Evolutionary conservation across 495 filamentous ascomycete species (phyloP).

Genomic region (Neurospora cerealis): DNA sequence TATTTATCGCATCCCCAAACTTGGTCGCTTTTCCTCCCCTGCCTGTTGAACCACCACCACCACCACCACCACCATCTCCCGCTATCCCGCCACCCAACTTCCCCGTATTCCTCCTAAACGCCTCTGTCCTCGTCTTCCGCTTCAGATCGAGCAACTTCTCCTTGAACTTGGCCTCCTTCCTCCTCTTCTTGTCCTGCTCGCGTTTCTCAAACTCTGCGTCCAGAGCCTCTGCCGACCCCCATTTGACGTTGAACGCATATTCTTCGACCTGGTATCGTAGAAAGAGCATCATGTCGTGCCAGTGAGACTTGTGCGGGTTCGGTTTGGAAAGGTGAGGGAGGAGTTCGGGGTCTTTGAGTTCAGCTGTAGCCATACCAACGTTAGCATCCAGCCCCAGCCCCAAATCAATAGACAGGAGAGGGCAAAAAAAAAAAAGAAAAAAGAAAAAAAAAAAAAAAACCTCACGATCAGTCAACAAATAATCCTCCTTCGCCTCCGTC

Average conservation of each 20-base stretch:
- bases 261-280: conserved; percentile 89
- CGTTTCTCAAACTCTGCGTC: conserved; percentile 84
- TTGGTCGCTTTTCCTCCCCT: conserved; percentile 42
- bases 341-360: conserved; percentile 74
- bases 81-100: conserved; percentile 28
- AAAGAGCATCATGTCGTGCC: conserved; percentile 98
- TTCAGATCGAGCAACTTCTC: conserved; percentile 80
- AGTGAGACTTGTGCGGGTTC: conserved; percentile 90
- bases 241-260: conserved; percentile 73
- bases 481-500: conserved; percentile 92
- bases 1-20: conserved; percentile 68
- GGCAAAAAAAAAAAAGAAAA: conserved; percentile 3
- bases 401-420: too few species aligned
- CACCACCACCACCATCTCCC: neutral
- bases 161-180: conserved; percentile 88
- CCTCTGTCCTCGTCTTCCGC: conserved; percentile 85
- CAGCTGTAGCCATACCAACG: too few species aligned
- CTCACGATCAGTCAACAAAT: conserved; percentile 86
- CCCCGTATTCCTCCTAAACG: conserved; percentile 52
- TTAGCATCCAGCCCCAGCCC: neutral
- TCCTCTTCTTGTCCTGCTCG: conserved; percentile 69
- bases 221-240: conserved; percentile 75
- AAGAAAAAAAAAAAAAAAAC: conserved; percentile 2
- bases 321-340: conserved; percentile 80
- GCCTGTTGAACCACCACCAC: neutral